These are phyloP conservation scores for Yamadazyma trypodendri DNA, from an alignment of 1,139 yeast genomes.

Conservation along the genomic window DNA sequence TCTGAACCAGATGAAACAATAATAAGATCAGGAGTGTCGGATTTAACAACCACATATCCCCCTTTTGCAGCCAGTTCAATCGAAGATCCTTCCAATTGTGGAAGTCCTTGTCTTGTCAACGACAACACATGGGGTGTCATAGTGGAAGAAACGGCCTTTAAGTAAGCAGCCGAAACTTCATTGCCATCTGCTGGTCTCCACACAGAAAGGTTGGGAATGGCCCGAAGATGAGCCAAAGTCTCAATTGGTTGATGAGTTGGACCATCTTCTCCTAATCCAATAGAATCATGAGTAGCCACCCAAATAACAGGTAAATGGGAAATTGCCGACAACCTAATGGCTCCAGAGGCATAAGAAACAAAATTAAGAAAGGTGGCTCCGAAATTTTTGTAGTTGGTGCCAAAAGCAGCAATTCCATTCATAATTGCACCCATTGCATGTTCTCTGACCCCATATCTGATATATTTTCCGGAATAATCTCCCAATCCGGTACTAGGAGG, in stretches of 20 bases:
- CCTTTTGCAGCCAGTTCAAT: slow-evolving; percentile 91
- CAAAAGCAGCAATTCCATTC: slow-evolving; percentile 95
- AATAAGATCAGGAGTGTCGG: slow-evolving; percentile 68
- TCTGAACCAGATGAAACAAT: slow-evolving; percentile 94
- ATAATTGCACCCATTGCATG: slow-evolving; percentile 99
- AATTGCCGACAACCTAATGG: slow-evolving; percentile 88
- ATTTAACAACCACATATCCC: slow-evolving; percentile 74
- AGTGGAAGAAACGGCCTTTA: slow-evolving; percentile 64
- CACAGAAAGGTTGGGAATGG: slow-evolving; percentile 87
- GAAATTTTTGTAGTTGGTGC: slow-evolving; percentile 84
- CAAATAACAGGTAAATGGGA: slow-evolving; percentile 91
- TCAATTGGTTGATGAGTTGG: slow-evolving; percentile 99
- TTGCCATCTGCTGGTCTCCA: slow-evolving; percentile 99
- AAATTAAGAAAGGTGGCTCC: slow-evolving; percentile 98
- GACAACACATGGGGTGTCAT: slow-evolving; percentile 87
- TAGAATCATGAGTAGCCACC: slow-evolving; percentile 98
- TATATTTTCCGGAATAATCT: slow-evolving; percentile 85
- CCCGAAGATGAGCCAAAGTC: slow-evolving; percentile 96
- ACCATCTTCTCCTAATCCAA: slow-evolving; percentile 98
- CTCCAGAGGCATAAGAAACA: slow-evolving; percentile 96
- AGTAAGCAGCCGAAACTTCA: slow-evolving; percentile 95
- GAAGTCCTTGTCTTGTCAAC: slow-evolving; percentile 92
- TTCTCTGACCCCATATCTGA: slow-evolving; percentile 98
- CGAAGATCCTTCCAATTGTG: slow-evolving; percentile 89
- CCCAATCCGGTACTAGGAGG: slow-evolving; percentile 79